A percentile compares a stretch with the other conserved stretches of the same genome.
These are phyloP conservation scores for Zygoascus tannicola DNA, from an alignment of 805 yeast species.

Conservation along the genomic window DNA sequence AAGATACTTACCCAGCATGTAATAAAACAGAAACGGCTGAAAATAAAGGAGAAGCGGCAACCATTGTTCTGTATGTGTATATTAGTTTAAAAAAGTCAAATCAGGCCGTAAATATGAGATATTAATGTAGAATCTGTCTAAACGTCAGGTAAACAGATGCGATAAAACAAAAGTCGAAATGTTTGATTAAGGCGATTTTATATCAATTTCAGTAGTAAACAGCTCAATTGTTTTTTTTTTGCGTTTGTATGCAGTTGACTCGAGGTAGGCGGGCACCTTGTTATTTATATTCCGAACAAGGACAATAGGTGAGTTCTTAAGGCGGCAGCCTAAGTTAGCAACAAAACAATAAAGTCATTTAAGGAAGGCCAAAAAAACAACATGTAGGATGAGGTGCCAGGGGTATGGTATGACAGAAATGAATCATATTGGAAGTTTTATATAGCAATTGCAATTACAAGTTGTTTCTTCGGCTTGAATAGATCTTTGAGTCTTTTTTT, in stretches of 20 bases:
- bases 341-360: neutral
- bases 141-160: neutral
- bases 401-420: no score
- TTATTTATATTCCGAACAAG: neutral
- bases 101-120: neutral
- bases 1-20: conserved; percentile 31
- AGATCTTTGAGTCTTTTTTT: no score
- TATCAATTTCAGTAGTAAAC: neutral
- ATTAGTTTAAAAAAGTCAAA: neutral
- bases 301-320: neutral
- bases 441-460: no score
- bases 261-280: neutral
- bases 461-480: no score
- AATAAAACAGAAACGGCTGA: conserved; percentile 26
- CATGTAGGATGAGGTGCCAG: no score
- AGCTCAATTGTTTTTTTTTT: neutral
- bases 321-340: neutral
- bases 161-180: neutral
- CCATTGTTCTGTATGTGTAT: conserved; percentile 4
- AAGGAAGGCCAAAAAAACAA: no score
- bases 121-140: no score
- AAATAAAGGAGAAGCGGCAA: conserved; percentile 26
- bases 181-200: neutral
- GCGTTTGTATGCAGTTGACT: neutral
- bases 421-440: no score